phyloP scores from a whole-genome alignment of 257 asterid genomes.

The Agastache rugosa region DNA sequence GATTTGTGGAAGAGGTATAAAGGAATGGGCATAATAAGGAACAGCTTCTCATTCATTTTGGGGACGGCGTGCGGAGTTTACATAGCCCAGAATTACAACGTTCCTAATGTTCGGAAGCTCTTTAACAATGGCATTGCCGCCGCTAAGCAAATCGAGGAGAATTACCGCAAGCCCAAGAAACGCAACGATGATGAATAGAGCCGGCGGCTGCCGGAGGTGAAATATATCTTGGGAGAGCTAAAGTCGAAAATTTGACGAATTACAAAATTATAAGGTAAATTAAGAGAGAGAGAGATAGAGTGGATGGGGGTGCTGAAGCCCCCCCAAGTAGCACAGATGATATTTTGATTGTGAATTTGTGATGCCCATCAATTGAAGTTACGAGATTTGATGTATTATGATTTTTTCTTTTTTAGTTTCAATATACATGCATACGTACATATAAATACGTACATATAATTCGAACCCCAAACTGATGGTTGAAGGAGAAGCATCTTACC shows the following conservation, averaged over 20 bases:
- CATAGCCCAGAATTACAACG: conserved; percentile 82
- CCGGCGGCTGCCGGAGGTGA: too few relatives aligned
- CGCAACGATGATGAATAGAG: conserved; percentile 50
- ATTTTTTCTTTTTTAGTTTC: too few relatives aligned
- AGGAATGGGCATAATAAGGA: conserved; percentile 49
- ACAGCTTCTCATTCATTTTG: conserved; percentile 55
- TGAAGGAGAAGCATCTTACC: too few relatives aligned
- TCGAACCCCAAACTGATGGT: too few relatives aligned
- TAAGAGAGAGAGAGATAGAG: too few relatives aligned
- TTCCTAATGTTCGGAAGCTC: conserved; percentile 70
- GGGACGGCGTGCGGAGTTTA: conserved; percentile 73
- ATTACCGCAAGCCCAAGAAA: conserved; percentile 76
- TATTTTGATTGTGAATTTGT: too few relatives aligned
- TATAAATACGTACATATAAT: too few relatives aligned
- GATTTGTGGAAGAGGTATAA: background rate
- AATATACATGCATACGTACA: too few relatives aligned
- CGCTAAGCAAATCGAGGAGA: conserved; percentile 70
- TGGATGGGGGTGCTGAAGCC: too few relatives aligned
- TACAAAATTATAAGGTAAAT: too few relatives aligned
- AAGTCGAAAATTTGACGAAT: background rate
- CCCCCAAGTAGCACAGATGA: too few relatives aligned
- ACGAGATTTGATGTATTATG: background rate
- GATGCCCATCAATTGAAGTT: conserved; percentile 23
- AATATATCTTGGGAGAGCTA: too few relatives aligned
- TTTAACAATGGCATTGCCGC: conserved; percentile 51